phyloP scores from a whole-genome alignment of 148 eudicot genomes.

The Vaccinium vitisidaea region DNA sequence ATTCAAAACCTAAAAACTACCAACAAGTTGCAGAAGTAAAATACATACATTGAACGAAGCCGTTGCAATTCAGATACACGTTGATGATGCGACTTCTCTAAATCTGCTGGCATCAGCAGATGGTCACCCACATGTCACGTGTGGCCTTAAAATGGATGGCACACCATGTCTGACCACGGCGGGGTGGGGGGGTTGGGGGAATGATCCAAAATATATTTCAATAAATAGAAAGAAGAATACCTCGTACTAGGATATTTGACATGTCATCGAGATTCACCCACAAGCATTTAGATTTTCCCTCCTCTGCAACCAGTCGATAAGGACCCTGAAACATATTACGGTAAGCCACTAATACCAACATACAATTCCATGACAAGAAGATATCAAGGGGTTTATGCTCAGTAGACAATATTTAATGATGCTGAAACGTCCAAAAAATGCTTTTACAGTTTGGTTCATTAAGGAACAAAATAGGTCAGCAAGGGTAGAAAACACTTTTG shows the following conservation, averaged over 20 bases:
- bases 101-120: constrained; percentile 31
- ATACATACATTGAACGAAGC: constrained; percentile 90
- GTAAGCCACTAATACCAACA: background rate
- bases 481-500: background rate
- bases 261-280: constrained; percentile 81
- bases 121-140: background rate
- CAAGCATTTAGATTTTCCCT: constrained; percentile 93
- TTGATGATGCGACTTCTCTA: constrained; percentile 70
- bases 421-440: background rate
- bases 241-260: constrained; percentile 72
- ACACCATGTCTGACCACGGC: background rate
- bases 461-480: background rate
- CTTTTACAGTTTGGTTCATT: background rate
- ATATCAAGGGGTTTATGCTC: background rate
- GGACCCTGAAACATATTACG: constrained; percentile 60
- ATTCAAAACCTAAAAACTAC: background rate
- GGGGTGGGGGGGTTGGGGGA: background rate
- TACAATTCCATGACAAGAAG: background rate
- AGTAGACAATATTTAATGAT: background rate
- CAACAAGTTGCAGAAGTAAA: constrained; percentile 11
- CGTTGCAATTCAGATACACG: constrained; percentile 96
- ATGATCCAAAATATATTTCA: background rate
- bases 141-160: background rate
- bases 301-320: constrained; percentile 89
- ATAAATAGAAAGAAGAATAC: constrained; percentile 33